These are phyloP conservation scores for Bonnemaisonia californica DNA, from an alignment of 31 red algal species.

Conservation along the genomic window DNA sequence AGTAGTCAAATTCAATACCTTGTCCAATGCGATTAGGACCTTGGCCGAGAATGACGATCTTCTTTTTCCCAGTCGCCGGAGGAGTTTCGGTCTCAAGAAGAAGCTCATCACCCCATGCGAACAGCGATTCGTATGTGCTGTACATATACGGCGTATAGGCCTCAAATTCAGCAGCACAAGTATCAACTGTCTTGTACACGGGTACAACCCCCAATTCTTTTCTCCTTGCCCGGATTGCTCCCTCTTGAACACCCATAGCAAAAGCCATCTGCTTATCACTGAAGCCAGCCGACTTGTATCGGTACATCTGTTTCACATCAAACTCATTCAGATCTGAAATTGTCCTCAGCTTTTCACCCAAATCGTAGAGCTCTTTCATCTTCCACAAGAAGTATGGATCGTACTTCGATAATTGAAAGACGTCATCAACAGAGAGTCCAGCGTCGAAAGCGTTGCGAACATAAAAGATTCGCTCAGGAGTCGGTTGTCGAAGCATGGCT, in stretches of 20 bases:
- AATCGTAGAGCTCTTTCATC: constrained; percentile 70
- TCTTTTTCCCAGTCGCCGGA: constrained; percentile 81
- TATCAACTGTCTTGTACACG: constrained; percentile 97
- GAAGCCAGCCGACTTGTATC: constrained; percentile 86
- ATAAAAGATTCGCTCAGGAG: constrained; percentile 93
- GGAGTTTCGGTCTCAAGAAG: constrained; percentile 60
- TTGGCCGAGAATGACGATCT: constrained; percentile 96
- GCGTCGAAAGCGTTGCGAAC: constrained; percentile 74
- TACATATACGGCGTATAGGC: constrained; percentile 98
- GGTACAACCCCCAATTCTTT: constrained; percentile 79
- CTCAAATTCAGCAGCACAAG: constrained; percentile 97
- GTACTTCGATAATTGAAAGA: constrained; percentile 84
- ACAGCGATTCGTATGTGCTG: constrained; percentile 87
- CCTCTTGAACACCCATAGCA: constrained; percentile 42
- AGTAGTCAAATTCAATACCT: constrained; percentile 99
- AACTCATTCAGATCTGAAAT: constrained; percentile 33
- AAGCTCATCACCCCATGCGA: constrained; percentile 79
- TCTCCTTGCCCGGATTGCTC: constrained; percentile 65
- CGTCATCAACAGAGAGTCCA: constrained; percentile 84
- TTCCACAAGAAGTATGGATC: constrained; percentile 97
- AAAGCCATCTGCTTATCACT: constrained; percentile 90
- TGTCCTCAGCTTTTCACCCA: constrained; percentile 60
- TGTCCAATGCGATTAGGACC: constrained; percentile 99
- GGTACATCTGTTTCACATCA: constrained; percentile 61
- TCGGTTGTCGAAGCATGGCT: constrained; percentile 78